Evolutionary conservation across 371 early-diverging fungal genomes (phyloP).

Genomic region (Chytridium lagenaria): DNA sequence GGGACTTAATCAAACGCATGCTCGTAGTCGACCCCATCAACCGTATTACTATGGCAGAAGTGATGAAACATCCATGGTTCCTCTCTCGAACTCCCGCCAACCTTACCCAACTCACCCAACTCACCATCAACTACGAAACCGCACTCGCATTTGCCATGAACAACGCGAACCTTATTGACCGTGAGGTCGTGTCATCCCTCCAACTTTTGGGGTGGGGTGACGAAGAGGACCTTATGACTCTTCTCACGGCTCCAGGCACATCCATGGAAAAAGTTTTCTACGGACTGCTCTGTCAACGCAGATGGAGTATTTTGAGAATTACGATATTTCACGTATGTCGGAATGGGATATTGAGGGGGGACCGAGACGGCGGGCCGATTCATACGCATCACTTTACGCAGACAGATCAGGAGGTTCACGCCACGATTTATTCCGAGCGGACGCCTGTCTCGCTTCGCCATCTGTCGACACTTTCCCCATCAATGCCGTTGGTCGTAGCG

Average conservation of each 20-base stretch:
- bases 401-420: slow-evolving; percentile 23
- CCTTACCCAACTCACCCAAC: slow-evolving; percentile 9
- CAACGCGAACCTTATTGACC: slow-evolving; percentile 45
- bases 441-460: slow-evolving; percentile 8
- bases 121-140: neutral
- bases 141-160: neutral
- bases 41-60: slow-evolving; percentile 57
- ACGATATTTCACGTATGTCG: slow-evolving; percentile 31
- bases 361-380: slow-evolving; percentile 44
- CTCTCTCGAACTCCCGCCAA: slow-evolving; percentile 21
- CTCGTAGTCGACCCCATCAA: slow-evolving; percentile 55
- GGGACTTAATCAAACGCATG: slow-evolving; percentile 67
- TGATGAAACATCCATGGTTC: slow-evolving; percentile 70
- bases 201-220: slow-evolving; percentile 55
- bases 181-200: slow-evolving; percentile 50
- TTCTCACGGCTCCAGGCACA: slow-evolving; percentile 24
- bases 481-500: too few species aligned
- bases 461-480: neutral
- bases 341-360: slow-evolving; percentile 45
- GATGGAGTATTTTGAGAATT: slow-evolving; percentile 59
- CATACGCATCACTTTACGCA: slow-evolving; percentile 29
- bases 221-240: slow-evolving; percentile 17
- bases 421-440: slow-evolving; percentile 35
- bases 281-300: slow-evolving; percentile 63
- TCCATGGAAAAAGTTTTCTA: slow-evolving; percentile 65